A percentile compares a stretch with the other conserved stretches of the same genome.
phyloP scores from a whole-genome alignment of 2,329 filamentous ascomycete genomes.

The Alternaria brassicicola region DNA sequence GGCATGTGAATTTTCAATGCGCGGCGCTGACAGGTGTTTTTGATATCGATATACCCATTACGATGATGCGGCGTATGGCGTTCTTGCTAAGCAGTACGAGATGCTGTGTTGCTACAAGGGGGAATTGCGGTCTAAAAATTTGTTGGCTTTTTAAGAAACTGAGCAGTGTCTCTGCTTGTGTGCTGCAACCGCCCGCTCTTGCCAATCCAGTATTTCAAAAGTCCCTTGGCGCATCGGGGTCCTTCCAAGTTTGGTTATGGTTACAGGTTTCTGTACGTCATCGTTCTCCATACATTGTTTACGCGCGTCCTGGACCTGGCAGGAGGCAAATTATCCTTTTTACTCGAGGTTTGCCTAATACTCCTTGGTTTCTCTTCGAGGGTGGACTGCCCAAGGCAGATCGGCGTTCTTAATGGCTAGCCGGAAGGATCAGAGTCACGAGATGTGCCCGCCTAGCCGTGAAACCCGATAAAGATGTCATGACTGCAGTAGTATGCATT shows the following conservation, averaged over 20 bases:
- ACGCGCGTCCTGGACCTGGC: neutral
- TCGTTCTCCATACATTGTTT: neutral
- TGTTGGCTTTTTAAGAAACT: neutral
- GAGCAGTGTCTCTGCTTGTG: neutral
- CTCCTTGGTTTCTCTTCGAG: neutral
- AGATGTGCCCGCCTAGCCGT: conserved; percentile 19
- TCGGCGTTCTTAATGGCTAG: conserved; percentile 8
- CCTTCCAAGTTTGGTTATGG: neutral
- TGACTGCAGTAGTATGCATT: conserved; percentile 20
- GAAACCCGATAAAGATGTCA: conserved; percentile 21
- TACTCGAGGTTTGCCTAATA: neutral
- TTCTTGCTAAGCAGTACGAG: neutral
- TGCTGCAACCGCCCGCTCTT: neutral
- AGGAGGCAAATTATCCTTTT: neutral
- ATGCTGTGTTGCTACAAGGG: neutral
- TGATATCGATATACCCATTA: conserved; percentile 34
- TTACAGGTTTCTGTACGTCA: neutral
- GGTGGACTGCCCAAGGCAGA: neutral
- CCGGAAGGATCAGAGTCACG: conserved; percentile 25
- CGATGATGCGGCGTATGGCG: conserved; percentile 26
- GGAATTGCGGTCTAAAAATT: neutral
- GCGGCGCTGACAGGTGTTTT: conserved; percentile 22
- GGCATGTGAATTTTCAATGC: neutral
- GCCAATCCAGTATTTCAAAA: neutral
- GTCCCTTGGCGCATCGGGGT: neutral